Base-by-base conservation (phyloP, 2,329 filamentous ascomycete genomes). In the Orbilia ellipsospora region DNA sequence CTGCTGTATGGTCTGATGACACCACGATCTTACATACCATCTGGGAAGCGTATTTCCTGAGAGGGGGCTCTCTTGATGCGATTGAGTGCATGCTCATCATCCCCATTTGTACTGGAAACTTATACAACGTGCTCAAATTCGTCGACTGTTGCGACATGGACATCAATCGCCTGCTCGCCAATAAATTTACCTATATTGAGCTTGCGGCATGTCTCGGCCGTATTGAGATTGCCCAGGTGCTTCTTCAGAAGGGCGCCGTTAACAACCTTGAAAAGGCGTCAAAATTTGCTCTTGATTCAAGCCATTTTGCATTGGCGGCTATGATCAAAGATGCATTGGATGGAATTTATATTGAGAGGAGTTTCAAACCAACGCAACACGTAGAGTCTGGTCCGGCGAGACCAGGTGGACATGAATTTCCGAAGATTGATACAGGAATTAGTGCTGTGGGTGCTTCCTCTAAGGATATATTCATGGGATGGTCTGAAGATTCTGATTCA, bases 121-220 rank as follows among this genome's bases (percentile, higher is more conserved):
- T 66, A 4, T 36, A 56, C 52, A 56, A 57, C n/a, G 62, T 40
- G 13, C 1, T 31, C 4, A 66, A 20, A 20, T 18, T 66, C 10
- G 8, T 50, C 16, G 36, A 56, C 8, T 5, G 2, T 8, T 13
- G 56, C 6, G 52, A 18, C 31, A 48, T 66, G 10, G 18, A 66
- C 0, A n/a, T 57, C 15, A 48, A 57, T n/a, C 20, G 20, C 5
- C 20, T 57, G 7, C 2, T 66, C 0, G 52, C 16, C 4, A 20
- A 42, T 31, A 50, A 16, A 31, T 56, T 66, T 50, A 56, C 62
- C 1, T 66, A 44, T 23, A 45, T 66, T 18, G 62, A 57, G 28
- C 15, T 40, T 5, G 62, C 62, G 5, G 62, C 62, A 36, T 20
- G 5, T 1, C 23, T 57, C n/a, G 62, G 62, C 4, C 51, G 62